phyloP scores from a whole-genome alignment of 352 stramenopile genomes.

The Elongisporangium prolatum region DNA sequence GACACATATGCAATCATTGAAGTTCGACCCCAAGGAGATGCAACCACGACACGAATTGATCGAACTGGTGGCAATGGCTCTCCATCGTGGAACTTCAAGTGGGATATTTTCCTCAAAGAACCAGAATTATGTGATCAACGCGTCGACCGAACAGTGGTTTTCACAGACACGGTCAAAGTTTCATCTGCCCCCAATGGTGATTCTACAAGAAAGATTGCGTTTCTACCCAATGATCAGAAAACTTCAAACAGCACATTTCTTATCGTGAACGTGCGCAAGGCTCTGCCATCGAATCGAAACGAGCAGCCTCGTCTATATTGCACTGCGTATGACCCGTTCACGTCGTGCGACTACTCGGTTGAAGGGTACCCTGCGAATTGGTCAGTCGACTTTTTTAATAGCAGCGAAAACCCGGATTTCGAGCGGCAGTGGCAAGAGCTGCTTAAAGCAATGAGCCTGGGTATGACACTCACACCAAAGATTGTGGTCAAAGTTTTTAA shows the following conservation, averaged over 20 bases:
- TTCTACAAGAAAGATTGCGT: constrained; percentile 39
- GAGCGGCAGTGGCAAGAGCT: constrained; percentile 50
- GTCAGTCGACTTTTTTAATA: constrained; percentile 65
- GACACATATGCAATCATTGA: constrained; percentile 62
- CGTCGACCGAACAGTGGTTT: constrained; percentile 66
- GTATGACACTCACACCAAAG: constrained; percentile 57
- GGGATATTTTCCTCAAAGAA: constrained; percentile 41
- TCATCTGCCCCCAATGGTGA: constrained; percentile 32
- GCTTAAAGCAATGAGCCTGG: constrained; percentile 50
- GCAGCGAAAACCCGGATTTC: constrained; percentile 29
- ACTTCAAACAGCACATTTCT: constrained; percentile 45
- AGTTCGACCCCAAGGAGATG: constrained; percentile 59
- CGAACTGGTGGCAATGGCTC: constrained; percentile 40
- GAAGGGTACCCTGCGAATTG: constrained; percentile 59
- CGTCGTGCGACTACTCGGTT: constrained; percentile 71
- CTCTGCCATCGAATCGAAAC: constrained; percentile 22
- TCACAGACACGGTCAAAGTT: constrained; percentile 71
- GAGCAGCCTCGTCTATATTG: constrained; percentile 51
- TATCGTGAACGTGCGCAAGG: constrained; percentile 60
- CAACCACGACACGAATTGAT: constrained; percentile 47
- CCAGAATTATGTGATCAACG: constrained; percentile 39
- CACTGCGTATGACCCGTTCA: constrained; percentile 80
- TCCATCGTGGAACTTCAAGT: constrained; percentile 58
- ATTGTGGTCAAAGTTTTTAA: constrained; percentile 65
- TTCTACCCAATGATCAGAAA: constrained; percentile 23